Percentiles rank a stretch among this genome's conserved stretches.
phyloP scores from a whole-genome alignment of 768 basidiomycete genomes.

The Phaffia australis region DNA sequence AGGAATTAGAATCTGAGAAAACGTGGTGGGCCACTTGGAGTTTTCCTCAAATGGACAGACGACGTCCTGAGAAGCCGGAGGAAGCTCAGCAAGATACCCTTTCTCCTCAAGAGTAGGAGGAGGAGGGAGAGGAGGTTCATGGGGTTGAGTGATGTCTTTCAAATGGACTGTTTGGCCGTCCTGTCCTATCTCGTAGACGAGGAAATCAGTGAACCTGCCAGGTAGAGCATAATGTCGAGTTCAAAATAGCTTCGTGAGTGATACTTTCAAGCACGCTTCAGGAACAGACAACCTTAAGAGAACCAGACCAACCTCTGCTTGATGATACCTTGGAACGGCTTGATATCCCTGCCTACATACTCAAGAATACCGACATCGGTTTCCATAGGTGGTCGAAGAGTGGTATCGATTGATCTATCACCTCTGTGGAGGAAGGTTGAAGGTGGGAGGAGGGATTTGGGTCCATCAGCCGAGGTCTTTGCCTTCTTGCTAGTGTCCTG shows the following conservation, averaged over 20 bases:
- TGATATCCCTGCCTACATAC: constrained; percentile 60
- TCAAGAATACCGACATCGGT: constrained; percentile 82
- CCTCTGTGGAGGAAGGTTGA: constrained; percentile 23
- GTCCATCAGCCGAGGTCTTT: background rate
- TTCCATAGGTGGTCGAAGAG: constrained; percentile 41
- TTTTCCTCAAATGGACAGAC: constrained; percentile 13
- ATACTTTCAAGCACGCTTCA: constrained; percentile 1
- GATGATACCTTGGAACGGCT: constrained; percentile 79
- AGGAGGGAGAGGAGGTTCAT: constrained; percentile 30
- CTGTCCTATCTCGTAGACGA: constrained; percentile 82
- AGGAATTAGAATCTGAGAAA: constrained; percentile 16
- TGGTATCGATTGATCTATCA: constrained; percentile 7
- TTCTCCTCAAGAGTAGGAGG: constrained; percentile 28
- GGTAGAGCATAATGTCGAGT: background rate
- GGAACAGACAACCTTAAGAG: background rate
- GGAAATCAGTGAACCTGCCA: constrained; percentile 84
- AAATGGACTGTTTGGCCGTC: constrained; percentile 70
- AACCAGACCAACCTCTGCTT: constrained; percentile 67
- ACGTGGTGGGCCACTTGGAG: constrained; percentile 14
- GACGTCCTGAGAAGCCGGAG: constrained; percentile 47
- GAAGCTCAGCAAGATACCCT: constrained; percentile 42
- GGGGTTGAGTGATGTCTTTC: constrained; percentile 62
- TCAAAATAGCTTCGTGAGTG: background rate
- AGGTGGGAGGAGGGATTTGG: constrained; percentile 24
- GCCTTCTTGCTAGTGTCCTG: too few species aligned